Conservation (phyloP, 345 rosid species). For the sweet orange (Citrus sinensis) region DVS_A1.0 CM039162.1:27976001-27976500, state of each 20-base stretch:
- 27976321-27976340: background rate
- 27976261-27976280: no score
- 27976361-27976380: constrained; percentile 8
- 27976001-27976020: no score
- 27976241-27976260: no score
- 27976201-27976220: no score
- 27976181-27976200: no score
- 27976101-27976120: background rate
- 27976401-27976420: no score
- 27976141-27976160: background rate
- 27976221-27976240: no score
- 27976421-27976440: no score
- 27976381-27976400: constrained; percentile 27
- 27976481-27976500: no score
- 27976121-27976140: background rate
- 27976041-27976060: background rate
- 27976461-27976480: no score
- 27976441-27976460: no score
- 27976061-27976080: background rate
- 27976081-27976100: background rate
- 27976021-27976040: background rate
- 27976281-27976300: background rate
- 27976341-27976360: background rate
- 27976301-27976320: background rate
- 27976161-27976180: background rate